phyloP scores from a whole-genome alignment of 352 stramenopile genomes.

The Globisporangium spinosum region DNA sequence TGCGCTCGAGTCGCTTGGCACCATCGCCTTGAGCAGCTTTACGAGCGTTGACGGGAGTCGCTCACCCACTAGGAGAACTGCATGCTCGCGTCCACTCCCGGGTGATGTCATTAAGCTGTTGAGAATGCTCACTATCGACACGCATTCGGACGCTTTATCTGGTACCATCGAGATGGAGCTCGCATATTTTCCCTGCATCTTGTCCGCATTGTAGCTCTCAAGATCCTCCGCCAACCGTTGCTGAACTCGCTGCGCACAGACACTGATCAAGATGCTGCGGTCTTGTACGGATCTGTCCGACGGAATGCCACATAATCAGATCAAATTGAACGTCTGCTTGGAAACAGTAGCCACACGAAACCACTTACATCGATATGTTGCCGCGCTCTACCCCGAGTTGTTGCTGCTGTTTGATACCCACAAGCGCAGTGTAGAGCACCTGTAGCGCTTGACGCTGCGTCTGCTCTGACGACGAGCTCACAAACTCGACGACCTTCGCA shows the following conservation, averaged over 20 bases:
- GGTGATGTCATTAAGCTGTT: constrained; percentile 19
- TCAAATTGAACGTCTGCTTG: neutral
- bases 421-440: constrained; percentile 21
- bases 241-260: constrained; percentile 36
- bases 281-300: constrained; percentile 22
- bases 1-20: constrained; percentile 1
- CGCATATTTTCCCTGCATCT: constrained; percentile 21
- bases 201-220: constrained; percentile 32
- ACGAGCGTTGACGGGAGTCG: constrained; percentile 51
- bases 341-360: neutral
- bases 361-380: constrained; percentile 2
- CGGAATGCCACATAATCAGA: neutral
- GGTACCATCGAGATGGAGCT: neutral
- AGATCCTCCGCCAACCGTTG: constrained; percentile 28
- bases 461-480: constrained; percentile 21
- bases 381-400: neutral
- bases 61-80: constrained; percentile 40
- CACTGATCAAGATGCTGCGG: constrained; percentile 14
- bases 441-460: constrained; percentile 22
- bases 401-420: neutral
- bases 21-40: constrained; percentile 43
- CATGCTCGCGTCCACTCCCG: constrained; percentile 20
- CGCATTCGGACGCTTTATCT: constrained; percentile 6
- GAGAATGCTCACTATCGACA: constrained; percentile 30
- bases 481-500: constrained; percentile 27